Percentiles rank a stretch among this genome's conserved stretches.
These are phyloP conservation scores for Hordeum marinum DNA, from an alignment of 176 grass and related monocot genomes.

Conservation along the genomic window DNA sequence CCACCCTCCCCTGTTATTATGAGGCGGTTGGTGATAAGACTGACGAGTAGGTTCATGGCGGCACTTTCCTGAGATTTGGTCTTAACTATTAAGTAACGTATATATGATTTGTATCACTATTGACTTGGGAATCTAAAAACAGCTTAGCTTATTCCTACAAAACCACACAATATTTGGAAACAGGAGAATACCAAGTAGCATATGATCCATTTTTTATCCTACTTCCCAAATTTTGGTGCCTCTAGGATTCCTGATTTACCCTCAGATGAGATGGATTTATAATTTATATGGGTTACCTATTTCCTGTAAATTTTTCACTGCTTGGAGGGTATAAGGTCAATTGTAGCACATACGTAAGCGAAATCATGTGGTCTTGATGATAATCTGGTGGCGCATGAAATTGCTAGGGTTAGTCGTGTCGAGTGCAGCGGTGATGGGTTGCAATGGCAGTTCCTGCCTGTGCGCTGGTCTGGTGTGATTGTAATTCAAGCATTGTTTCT, in stretches of 20 bases:
- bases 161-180: conserved; percentile 12
- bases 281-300: not conserved
- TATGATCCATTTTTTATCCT: not conserved
- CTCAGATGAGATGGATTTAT: not conserved
- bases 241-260: not conserved
- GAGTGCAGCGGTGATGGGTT: not conserved
- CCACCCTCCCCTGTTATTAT: not conserved
- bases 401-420: not conserved
- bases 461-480: not conserved
- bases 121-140: not conserved
- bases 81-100: not conserved
- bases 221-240: not conserved
- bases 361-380: not conserved
- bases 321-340: not conserved
- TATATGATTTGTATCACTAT: not conserved
- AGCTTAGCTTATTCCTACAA: not conserved
- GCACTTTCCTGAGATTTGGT: not conserved
- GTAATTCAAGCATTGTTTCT: not conserved
- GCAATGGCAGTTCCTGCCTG: not conserved
- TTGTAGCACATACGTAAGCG: not conserved
- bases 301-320: not conserved
- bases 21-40: not conserved
- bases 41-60: not conserved
- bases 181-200: not conserved
- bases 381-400: not conserved